phyloP scores from a whole-genome alignment of 805 yeast species.

The Suhomyces pyralidae region DNA sequence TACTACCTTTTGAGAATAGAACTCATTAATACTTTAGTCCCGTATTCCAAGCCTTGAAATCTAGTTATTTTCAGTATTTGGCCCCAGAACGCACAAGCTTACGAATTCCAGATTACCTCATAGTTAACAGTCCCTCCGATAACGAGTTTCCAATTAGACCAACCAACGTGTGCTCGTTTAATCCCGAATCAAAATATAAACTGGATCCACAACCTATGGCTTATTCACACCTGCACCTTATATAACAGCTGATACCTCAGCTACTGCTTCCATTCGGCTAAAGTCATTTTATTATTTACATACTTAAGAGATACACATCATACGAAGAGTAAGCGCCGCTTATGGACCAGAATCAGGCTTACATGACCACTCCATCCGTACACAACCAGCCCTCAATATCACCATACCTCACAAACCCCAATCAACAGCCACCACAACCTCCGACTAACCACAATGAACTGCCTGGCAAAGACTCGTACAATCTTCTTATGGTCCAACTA shows the following conservation, averaged over 20 bases:
- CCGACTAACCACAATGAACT: not conserved
- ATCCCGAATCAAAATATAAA: not conserved
- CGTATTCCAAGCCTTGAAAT: not conserved
- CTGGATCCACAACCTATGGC: not conserved
- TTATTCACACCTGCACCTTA: not conserved
- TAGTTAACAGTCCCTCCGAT: not conserved
- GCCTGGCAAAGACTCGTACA: conserved; percentile 36
- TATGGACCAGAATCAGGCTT: not conserved
- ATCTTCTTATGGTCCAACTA: conserved; percentile 50
- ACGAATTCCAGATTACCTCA: not conserved
- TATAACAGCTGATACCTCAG: not conserved
- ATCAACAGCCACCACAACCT: not conserved
- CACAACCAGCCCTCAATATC: not conserved
- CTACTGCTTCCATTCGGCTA: not conserved
- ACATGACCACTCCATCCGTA: not conserved
- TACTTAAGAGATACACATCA: not conserved
- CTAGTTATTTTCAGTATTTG: not conserved
- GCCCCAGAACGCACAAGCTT: not conserved
- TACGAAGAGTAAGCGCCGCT: not conserved
- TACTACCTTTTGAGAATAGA: not conserved
- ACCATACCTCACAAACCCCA: not conserved
- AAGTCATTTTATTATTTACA: not conserved
- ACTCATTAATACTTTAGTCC: not conserved
- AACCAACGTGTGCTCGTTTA: not conserved
- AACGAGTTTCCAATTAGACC: not conserved